These are phyloP conservation scores for Sesbania bispinosa DNA, from an alignment of 306 rosid genomes.

Conservation along the genomic window DNA sequence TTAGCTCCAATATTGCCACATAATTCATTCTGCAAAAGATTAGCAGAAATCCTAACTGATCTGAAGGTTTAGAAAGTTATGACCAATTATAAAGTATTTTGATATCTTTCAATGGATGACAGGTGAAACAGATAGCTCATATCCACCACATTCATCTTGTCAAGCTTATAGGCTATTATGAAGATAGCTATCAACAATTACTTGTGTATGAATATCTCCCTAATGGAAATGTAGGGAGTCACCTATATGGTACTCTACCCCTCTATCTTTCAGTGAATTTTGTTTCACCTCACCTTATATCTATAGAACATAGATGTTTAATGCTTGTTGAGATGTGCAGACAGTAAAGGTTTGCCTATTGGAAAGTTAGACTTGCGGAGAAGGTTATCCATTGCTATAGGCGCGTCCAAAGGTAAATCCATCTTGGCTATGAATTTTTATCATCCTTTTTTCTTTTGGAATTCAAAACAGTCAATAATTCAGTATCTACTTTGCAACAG, in stretches of 20 bases:
- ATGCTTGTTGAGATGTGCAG: conserved; percentile 43
- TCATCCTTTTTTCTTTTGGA: too few species aligned
- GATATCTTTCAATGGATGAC: too few species aligned
- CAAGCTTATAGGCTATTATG: conserved; percentile 59
- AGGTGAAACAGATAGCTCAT: conserved; percentile 54
- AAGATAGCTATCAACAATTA: conserved; percentile 56
- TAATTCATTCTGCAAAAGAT: too few species aligned
- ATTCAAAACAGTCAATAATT: not conserved
- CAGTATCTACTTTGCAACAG: conserved; percentile 32
- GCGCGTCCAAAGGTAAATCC: conserved; percentile 63
- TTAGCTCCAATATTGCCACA: too few species aligned
- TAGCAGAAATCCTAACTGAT: too few species aligned
- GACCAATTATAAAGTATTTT: too few species aligned
- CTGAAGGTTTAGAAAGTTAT: too few species aligned
- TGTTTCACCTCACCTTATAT: not conserved
- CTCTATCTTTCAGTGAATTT: conserved; percentile 21
- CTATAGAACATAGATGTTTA: not conserved
- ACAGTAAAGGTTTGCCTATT: conserved; percentile 54
- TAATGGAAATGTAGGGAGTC: conserved; percentile 65
- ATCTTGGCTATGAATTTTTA: too few species aligned
- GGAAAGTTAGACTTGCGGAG: conserved; percentile 57
- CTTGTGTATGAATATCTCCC: conserved; percentile 61
- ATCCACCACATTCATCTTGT: conserved; percentile 55
- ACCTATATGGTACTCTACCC: conserved; percentile 54
- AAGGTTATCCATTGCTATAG: conserved; percentile 60